Conservation (phyloP, 2,329 filamentous ascomycete genomes). For the Hymenoscyphus infarciens region DNA sequence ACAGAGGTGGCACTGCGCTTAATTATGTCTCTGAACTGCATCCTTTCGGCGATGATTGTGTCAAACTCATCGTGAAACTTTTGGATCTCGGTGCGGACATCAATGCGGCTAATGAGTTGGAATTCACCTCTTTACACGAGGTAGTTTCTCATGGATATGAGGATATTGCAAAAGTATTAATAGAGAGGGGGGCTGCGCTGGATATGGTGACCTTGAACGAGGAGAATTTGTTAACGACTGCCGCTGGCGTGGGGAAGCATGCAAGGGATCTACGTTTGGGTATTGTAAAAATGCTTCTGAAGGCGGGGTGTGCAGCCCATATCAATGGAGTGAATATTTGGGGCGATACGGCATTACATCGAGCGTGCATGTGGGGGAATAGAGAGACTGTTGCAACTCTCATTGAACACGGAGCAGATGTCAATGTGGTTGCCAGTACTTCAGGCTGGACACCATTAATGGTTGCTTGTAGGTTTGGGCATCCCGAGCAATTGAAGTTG, state of each 20-base stretch:
- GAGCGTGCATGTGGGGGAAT: no score
- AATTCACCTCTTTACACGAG: not conserved
- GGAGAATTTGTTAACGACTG: not conserved
- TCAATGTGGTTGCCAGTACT: not conserved
- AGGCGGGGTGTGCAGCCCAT: no score
- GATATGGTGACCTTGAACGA: not conserved
- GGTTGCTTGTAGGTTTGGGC: constrained; percentile 25
- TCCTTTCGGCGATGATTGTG: not conserved
- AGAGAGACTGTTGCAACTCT: no score
- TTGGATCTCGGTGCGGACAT: constrained; percentile 8
- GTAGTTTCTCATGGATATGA: not conserved
- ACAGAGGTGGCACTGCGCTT: not conserved
- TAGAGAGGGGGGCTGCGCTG: not conserved
- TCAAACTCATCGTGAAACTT: not conserved
- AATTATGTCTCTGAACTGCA: not conserved
- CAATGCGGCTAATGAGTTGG: not conserved
- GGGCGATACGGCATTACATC: no score
- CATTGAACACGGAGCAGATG: constrained; percentile 2
- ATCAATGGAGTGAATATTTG: not conserved
- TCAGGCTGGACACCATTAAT: constrained; percentile 19
- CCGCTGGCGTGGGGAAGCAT: not conserved
- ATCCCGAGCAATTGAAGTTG: constrained; percentile 18
- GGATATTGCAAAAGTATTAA: not conserved
- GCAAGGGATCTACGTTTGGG: not conserved
- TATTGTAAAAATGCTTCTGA: no score